Percentiles rank a stretch among this genome's conserved stretches.
These are phyloP conservation scores for Hansenula sp. DNA, from an alignment of 1,139 yeast species.

Conservation along the genomic window DNA sequence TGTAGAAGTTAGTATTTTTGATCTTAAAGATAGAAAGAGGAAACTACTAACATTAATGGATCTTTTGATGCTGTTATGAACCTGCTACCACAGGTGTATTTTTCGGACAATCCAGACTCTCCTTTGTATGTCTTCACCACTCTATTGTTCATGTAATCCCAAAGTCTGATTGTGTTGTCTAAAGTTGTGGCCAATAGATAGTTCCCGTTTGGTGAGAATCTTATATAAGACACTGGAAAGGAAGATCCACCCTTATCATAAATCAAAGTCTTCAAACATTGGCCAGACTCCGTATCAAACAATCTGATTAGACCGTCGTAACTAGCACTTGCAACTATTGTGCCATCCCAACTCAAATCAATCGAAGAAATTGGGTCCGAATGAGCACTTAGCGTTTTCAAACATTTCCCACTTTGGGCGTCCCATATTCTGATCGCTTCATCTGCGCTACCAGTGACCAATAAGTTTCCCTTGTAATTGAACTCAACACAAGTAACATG, in stretches of 20 bases:
- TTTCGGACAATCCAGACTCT: slow-evolving; percentile 15
- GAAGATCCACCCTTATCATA: slow-evolving; percentile 66
- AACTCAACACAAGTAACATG: slow-evolving; percentile 75
- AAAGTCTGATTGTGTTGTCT: slow-evolving; percentile 73
- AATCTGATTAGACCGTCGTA: slow-evolving; percentile 86
- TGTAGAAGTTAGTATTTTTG: slow-evolving; percentile 27
- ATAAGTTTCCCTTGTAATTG: slow-evolving; percentile 69
- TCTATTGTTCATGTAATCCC: slow-evolving; percentile 79
- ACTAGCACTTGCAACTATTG: slow-evolving; percentile 82
- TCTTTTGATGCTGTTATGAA: slow-evolving; percentile 13
- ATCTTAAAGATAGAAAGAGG: background rate
- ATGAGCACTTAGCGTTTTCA: slow-evolving; percentile 88
- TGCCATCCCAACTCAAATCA: slow-evolving; percentile 72
- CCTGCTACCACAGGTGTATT: slow-evolving; percentile 16
- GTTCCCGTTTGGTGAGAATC: slow-evolving; percentile 78
- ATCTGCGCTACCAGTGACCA: slow-evolving; percentile 84
- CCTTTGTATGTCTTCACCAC: slow-evolving; percentile 69
- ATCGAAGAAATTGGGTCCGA: slow-evolving; percentile 84
- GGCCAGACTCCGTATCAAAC: slow-evolving; percentile 87
- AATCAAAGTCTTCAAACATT: slow-evolving; percentile 85
- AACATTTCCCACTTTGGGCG: slow-evolving; percentile 60
- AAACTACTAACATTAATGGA: slow-evolving; percentile 10
- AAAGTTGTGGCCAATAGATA: slow-evolving; percentile 75
- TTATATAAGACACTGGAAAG: slow-evolving; percentile 72
- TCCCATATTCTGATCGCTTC: slow-evolving; percentile 94